phyloP scores from a whole-genome alignment of 1,284 basidiomycete genomes.

The Megacollybia platyphylla region DNA sequence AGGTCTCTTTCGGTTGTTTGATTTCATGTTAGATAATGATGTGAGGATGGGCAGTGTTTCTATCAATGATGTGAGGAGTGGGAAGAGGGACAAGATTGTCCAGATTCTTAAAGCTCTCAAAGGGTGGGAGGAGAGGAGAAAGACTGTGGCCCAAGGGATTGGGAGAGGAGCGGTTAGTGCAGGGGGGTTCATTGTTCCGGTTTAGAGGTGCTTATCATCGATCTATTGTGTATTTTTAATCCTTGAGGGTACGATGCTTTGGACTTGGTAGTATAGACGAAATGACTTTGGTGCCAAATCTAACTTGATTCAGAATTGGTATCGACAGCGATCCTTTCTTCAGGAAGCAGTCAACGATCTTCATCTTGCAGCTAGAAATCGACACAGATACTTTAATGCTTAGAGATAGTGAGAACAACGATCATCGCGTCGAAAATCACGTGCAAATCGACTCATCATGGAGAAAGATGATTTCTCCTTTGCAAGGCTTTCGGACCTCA shows the following conservation, averaged over 20 bases:
- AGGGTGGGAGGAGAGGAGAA: conserved; percentile 65
- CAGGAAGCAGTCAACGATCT: too few relatives aligned
- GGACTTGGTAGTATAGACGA: too few relatives aligned
- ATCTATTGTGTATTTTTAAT: too few relatives aligned
- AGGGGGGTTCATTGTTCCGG: conserved; percentile 19
- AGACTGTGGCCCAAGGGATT: conserved; percentile 37
- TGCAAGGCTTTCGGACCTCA: conserved; percentile 78
- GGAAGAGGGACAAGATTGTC: conserved; percentile 66
- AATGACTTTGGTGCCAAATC: too few relatives aligned
- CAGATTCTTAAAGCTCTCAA: conserved; percentile 68
- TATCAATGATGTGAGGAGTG: conserved; percentile 80
- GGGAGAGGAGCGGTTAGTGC: conserved; percentile 27
- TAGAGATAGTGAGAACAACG: too few relatives aligned
- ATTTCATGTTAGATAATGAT: conserved; percentile 80
- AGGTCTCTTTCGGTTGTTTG: conserved; percentile 79
- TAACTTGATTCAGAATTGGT: too few relatives aligned
- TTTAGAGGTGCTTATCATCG: not conserved
- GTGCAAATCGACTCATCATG: conserved; percentile 22
- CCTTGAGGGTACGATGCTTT: too few relatives aligned
- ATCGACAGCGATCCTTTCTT: too few relatives aligned
- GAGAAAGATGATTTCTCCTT: conserved; percentile 86
- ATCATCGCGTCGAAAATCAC: too few relatives aligned
- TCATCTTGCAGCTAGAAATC: too few relatives aligned
- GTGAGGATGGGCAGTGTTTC: conserved; percentile 81
- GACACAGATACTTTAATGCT: too few relatives aligned